phyloP scores from a whole-genome alignment of 139 green algal genomes.

The Coccomyxa sp. region DNA sequence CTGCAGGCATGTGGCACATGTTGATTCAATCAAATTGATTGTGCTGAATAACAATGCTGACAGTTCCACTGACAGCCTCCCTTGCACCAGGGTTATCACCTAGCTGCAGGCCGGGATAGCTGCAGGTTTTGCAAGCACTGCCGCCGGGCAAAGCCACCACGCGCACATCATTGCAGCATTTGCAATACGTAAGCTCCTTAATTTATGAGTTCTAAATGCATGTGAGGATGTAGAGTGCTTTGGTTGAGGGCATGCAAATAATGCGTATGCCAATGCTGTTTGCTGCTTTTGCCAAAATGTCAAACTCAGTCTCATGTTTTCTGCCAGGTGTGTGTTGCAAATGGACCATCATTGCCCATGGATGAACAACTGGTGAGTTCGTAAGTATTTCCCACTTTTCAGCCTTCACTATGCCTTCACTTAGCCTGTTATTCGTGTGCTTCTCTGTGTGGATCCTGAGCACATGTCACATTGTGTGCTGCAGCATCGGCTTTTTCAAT shows the following conservation, averaged over 20 bases:
- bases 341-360: constrained; percentile 69
- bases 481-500: constrained; percentile 60
- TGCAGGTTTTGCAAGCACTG: constrained; percentile 38
- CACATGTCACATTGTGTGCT: no score
- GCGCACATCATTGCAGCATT: constrained; percentile 57
- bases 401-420: no score
- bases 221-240: neutral
- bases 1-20: no score
- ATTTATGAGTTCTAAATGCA: neutral
- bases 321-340: constrained; percentile 34
- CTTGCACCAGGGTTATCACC: neutral
- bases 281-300: no score
- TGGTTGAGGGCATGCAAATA: neutral
- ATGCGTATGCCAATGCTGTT: no score
- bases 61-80: no score
- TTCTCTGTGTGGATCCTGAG: no score
- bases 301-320: no score
- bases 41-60: no score
- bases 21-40: no score
- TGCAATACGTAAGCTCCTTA: constrained; percentile 29
- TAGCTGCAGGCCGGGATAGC: neutral
- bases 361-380: constrained; percentile 57
- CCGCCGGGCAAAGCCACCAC: constrained; percentile 40
- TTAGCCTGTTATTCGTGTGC: no score
- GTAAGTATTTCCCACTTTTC: no score